Conservation (phyloP, 2,329 filamentous ascomycete genomes). For the Sordariomycetes sp. region DNA sequence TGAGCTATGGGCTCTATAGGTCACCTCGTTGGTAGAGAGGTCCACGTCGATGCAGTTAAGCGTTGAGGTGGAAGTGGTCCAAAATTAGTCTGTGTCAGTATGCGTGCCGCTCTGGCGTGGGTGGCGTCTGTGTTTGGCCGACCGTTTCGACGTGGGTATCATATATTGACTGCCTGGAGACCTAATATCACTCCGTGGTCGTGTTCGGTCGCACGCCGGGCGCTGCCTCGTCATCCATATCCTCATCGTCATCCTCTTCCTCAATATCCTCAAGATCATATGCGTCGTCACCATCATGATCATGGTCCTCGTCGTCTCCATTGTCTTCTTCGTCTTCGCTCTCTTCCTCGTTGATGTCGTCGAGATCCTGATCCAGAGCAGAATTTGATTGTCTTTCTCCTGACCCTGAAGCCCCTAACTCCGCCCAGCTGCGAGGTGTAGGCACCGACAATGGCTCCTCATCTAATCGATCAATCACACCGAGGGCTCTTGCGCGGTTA, state of each 20-base stretch:
- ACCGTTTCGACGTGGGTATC: constrained; percentile 9
- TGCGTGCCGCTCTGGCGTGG: too few relatives aligned
- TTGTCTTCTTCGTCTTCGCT: constrained; percentile 9
- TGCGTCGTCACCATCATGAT: constrained; percentile 2
- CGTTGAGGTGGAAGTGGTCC: too few relatives aligned
- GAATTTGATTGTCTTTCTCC: too few relatives aligned
- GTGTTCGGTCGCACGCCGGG: too few relatives aligned
- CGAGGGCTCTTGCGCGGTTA: neutral
- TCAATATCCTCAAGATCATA: constrained; percentile 8
- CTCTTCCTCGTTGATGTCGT: constrained; percentile 14
- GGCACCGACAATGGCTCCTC: constrained; percentile 18
- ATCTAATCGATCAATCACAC: neutral
- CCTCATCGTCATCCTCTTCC: constrained; percentile 13
- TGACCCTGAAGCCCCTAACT: constrained; percentile 9
- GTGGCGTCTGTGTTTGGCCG: too few relatives aligned
- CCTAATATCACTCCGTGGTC: too few relatives aligned
- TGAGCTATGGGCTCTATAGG: too few relatives aligned
- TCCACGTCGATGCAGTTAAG: too few relatives aligned
- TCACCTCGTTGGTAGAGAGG: too few relatives aligned
- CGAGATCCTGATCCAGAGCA: too few relatives aligned
- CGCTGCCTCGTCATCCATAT: constrained; percentile 14
- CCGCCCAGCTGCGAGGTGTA: constrained; percentile 24
- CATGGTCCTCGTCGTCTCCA: constrained; percentile 4
- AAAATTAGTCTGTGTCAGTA: too few relatives aligned
- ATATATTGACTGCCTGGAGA: neutral